Conservation (phyloP, 2,329 filamentous ascomycete species). For the Westerdykella aurantiaca region DNA sequence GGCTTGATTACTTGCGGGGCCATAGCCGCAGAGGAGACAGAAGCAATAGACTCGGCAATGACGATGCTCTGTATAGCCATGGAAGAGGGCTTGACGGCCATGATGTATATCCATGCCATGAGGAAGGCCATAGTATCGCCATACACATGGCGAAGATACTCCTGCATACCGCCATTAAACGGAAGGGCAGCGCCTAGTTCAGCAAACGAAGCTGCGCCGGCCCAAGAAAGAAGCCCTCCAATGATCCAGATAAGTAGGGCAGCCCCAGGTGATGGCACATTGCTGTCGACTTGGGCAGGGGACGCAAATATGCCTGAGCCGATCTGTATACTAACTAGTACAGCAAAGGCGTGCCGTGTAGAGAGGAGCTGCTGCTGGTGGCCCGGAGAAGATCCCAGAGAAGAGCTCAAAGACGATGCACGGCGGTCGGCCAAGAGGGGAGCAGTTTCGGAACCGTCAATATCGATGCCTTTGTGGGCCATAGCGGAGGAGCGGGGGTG, state of each 20-base stretch:
- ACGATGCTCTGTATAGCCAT: conserved; percentile 60
- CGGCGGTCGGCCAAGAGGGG: too few relatives aligned
- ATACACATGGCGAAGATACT: conserved; percentile 56
- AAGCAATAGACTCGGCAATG: conserved; percentile 47
- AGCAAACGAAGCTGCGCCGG: conserved; percentile 56
- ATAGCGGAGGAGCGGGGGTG: too few relatives aligned
- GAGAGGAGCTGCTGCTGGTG: conserved; percentile 24
- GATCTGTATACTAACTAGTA: conserved; percentile 59
- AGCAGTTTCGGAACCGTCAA: too few relatives aligned
- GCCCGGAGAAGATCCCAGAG: too few relatives aligned
- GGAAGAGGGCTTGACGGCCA: conserved; percentile 59
- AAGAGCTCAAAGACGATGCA: too few relatives aligned
- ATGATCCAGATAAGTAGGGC: conserved; percentile 57
- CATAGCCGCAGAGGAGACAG: conserved; percentile 39
- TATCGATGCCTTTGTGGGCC: too few relatives aligned
- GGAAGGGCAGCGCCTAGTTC: conserved; percentile 60
- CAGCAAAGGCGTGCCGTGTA: conserved; percentile 47
- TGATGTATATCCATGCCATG: conserved; percentile 60
- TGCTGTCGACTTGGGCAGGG: conserved; percentile 57
- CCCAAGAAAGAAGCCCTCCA: conserved; percentile 59
- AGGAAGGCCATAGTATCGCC: conserved; percentile 58
- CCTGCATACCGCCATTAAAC: conserved; percentile 59
- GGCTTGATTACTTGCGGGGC: conserved; percentile 32
- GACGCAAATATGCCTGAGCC: conserved; percentile 62
- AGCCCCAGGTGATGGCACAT: conserved; percentile 56